phyloP scores from a whole-genome alignment of 2,329 filamentous ascomycete species.

The Fusarium secorum region DNA sequence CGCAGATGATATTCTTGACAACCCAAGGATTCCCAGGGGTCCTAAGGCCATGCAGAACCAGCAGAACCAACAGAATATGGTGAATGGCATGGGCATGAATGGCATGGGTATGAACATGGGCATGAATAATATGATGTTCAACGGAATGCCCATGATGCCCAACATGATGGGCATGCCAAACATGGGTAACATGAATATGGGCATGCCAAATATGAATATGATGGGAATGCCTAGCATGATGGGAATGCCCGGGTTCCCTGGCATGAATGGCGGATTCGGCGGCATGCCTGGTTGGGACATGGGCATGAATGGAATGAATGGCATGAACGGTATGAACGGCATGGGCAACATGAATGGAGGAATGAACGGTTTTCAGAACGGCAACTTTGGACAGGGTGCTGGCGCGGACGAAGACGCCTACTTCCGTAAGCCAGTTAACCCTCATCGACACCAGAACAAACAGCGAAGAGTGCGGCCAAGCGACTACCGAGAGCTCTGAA shows the following conservation, averaged over 20 bases:
- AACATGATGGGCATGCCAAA: conserved; percentile 52
- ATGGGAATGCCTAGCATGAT: conserved; percentile 46
- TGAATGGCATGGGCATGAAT: conserved; percentile 59
- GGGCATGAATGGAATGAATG: conserved; percentile 38
- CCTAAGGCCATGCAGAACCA: conserved; percentile 71
- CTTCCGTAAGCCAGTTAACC: conserved; percentile 95
- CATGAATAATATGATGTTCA: conserved; percentile 53
- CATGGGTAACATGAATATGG: conserved; percentile 51
- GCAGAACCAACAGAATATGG: conserved; percentile 59
- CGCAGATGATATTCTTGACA: conserved; percentile 75
- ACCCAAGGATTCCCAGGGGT: conserved; percentile 70
- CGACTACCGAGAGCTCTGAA: conserved; percentile 85
- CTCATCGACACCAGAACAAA: conserved; percentile 85
- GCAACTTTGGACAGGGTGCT: conserved; percentile 60
- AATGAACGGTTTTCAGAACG: conserved; percentile 48
- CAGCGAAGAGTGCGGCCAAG: conserved; percentile 82
- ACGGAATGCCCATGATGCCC: conserved; percentile 52
- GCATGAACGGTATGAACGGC: conserved; percentile 39
- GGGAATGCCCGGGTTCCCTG: conserved; percentile 44
- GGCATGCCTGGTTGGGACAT: conserved; percentile 42
- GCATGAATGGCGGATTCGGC: conserved; percentile 43
- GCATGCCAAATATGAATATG: conserved; percentile 46
- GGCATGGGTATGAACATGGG: conserved; percentile 57
- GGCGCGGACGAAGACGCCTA: conserved; percentile 90
- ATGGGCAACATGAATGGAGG: conserved; percentile 44